Evolutionary conservation across 345 rosid species (phyloP), one percentile per base, ranked within the genome.

Genomic region (Gossypium mustelinum): DNA sequence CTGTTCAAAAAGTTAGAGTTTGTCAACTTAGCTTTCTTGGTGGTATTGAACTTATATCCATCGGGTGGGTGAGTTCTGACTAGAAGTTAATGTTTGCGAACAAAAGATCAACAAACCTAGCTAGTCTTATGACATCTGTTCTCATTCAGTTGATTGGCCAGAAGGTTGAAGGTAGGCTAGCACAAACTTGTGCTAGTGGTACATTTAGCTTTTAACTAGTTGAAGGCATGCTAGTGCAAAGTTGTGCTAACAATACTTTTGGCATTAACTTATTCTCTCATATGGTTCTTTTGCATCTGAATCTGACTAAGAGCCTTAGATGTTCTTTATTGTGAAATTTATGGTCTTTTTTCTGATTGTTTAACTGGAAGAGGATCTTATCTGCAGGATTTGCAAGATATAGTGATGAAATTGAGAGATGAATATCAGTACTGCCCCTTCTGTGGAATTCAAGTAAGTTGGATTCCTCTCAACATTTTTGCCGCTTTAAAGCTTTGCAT

Each of bases 391-490:
- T 87, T 92, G 86, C 85, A 76, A 77, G 90, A 82, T 61, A 75
- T 91, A 55, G 83, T 92, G 83, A 85, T 80, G 85, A 90, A 87
- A 83, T 81, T 91, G 79, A 86, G 97, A 80, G 96, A 84, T 55
- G 93, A 93, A 74, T 80, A 87, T 84, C 86, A 78, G 48, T 93
- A 95, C 72, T 95, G 94, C 81, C 87, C 84, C 34, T 95, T 93
- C 80, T 91, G 96, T 79, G 98, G 98, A 59, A 86, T 89, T 77
- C 90, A 84, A 96, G 98, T 87, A 50, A 70, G 78, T 50, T 22
- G 16, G 50, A 24, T 63, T 62, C 64, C 39, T 1, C 17, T 24
- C n/a, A 41, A 78, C 65, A 50, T 45, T 7, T 70, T 51, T 54
- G 17, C 61, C 25, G 11, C 27, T 18, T 39, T n/a, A 16, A 45